A percentile compares a stretch with the other conserved stretches of the same genome.
Conservation (phyloP, 108 stramenopile species). For the Nitzschia sp. region DNA sequence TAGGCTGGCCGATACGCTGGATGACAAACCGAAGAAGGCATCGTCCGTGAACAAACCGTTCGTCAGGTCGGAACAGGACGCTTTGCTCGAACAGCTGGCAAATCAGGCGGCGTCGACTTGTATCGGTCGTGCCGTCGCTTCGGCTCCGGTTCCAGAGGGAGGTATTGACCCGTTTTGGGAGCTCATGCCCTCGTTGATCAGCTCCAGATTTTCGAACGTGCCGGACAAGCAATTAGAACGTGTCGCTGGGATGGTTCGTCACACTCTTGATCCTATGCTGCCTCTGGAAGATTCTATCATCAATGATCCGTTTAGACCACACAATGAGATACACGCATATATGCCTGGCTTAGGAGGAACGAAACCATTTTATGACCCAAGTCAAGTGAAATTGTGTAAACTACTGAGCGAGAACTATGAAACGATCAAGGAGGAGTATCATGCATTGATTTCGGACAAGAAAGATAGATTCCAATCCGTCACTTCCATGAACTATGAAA, state of each 20-base stretch:
- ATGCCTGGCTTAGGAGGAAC: slow-evolving; percentile 71
- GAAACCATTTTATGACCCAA: slow-evolving; percentile 72
- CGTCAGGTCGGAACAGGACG: slow-evolving; percentile 72
- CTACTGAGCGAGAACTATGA: slow-evolving; percentile 71
- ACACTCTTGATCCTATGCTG: slow-evolving; percentile 42
- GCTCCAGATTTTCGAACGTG: slow-evolving; percentile 65
- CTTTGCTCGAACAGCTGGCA: slow-evolving; percentile 55
- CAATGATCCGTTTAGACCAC: slow-evolving; percentile 69
- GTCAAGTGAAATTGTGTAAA: slow-evolving; percentile 50
- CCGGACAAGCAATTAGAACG: slow-evolving; percentile 59
- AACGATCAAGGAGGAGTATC: slow-evolving; percentile 63
- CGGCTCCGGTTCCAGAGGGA: slow-evolving; percentile 33
- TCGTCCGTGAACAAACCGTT: slow-evolving; percentile 24
- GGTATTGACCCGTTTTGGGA: slow-evolving; percentile 82
- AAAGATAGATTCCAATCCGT: slow-evolving; percentile 82
- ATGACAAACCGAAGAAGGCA: slow-evolving; percentile 15
- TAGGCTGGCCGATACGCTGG: slow-evolving; percentile 29
- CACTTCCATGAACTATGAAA: slow-evolving; percentile 85
- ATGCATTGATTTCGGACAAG: slow-evolving; percentile 60
- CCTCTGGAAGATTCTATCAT: slow-evolving; percentile 57
- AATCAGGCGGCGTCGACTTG: slow-evolving; percentile 37
- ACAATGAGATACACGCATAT: slow-evolving; percentile 81
- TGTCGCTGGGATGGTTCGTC: slow-evolving; percentile 72
- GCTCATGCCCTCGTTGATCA: slow-evolving; percentile 72
- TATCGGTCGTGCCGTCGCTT: slow-evolving; percentile 66